Evolutionary conservation across 2,329 filamentous ascomycete genomes (phyloP).

Genomic region (Tolypocladium sp.): DNA sequence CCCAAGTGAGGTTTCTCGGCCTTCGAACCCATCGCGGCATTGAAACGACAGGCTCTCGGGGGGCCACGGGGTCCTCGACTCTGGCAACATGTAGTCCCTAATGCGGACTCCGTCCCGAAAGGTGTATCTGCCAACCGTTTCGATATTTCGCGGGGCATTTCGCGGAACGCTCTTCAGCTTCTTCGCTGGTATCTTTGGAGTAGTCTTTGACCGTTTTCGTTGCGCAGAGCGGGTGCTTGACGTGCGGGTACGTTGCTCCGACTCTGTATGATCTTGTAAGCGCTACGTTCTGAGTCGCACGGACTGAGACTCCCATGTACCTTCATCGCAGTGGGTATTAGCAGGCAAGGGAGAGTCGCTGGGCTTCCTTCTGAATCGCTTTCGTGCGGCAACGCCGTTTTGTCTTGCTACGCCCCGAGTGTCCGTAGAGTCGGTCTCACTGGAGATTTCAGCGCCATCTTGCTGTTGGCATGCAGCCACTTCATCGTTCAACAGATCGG

Average conservation of each 20-base stretch:
- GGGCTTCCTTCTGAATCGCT: background rate
- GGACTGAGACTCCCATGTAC: background rate
- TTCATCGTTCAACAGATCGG: background rate
- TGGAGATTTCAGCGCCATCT: background rate
- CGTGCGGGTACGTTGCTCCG: background rate
- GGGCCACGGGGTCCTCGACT: background rate
- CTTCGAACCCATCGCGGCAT: conserved; percentile 21
- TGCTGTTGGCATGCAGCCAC: background rate
- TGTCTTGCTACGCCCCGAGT: background rate
- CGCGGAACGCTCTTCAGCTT: conserved; percentile 14
- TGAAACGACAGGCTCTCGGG: conserved; percentile 12
- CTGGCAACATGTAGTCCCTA: conserved; percentile 15
- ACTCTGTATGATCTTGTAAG: background rate
- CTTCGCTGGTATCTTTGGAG: background rate
- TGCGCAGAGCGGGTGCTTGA: background rate
- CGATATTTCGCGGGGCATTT: conserved; percentile 13
- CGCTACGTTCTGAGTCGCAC: too few relatives aligned
- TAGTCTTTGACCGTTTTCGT: background rate
- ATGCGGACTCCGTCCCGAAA: conserved; percentile 20
- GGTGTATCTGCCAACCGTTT: conserved; percentile 16
- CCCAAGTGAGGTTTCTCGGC: conserved; percentile 8
- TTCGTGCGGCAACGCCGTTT: background rate
- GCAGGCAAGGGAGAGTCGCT: background rate
- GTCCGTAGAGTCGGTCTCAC: background rate
- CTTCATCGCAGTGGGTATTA: fast-evolving